A percentile compares a stretch with the other conserved stretches of the same genome.
Conservation (phyloP, 2,329 filamentous ascomycete genomes). For the Cordyceps pruinosa region DNA sequence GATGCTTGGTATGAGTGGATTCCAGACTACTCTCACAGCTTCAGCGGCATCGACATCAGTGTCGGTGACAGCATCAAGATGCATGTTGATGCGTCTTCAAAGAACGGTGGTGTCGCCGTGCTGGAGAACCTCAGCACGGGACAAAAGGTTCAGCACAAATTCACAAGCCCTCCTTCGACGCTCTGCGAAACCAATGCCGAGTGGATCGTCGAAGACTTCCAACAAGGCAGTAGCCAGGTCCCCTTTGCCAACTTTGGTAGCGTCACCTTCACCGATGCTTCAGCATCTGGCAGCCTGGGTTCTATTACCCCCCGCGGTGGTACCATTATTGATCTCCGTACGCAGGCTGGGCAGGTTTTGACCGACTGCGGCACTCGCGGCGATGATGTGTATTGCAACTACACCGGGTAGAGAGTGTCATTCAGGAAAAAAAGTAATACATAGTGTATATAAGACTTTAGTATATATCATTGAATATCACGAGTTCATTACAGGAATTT, state of each 20-base stretch:
- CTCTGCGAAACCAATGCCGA: conserved; percentile 49
- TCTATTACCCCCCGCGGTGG: conserved; percentile 11
- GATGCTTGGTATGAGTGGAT: conserved; percentile 37
- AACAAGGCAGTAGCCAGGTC: conserved; percentile 16
- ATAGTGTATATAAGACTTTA: not conserved
- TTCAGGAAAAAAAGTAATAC: not conserved
- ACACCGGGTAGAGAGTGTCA: not conserved
- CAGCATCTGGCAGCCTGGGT: conserved; percentile 21
- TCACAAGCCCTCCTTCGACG: conserved; percentile 23
- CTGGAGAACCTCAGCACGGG: conserved; percentile 43
- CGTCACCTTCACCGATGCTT: conserved; percentile 7
- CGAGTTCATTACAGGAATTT: no score
- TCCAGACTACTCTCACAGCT: conserved; percentile 31
- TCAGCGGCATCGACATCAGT: conserved; percentile 20
- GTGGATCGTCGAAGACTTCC: conserved; percentile 46
- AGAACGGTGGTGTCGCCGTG: conserved; percentile 14
- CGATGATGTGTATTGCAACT: conserved; percentile 6
- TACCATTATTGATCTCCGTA: not conserved
- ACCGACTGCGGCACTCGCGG: conserved; percentile 3
- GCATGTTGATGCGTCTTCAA: conserved; percentile 18
- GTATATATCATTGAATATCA: not conserved
- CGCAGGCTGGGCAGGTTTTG: not conserved
- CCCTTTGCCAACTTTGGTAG: conserved; percentile 11
- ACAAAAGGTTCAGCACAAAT: conserved; percentile 40
- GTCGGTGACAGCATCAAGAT: conserved; percentile 18